phyloP scores from a whole-genome alignment of 768 basidiomycete genomes.

The Trametes cinnabarina region DNA sequence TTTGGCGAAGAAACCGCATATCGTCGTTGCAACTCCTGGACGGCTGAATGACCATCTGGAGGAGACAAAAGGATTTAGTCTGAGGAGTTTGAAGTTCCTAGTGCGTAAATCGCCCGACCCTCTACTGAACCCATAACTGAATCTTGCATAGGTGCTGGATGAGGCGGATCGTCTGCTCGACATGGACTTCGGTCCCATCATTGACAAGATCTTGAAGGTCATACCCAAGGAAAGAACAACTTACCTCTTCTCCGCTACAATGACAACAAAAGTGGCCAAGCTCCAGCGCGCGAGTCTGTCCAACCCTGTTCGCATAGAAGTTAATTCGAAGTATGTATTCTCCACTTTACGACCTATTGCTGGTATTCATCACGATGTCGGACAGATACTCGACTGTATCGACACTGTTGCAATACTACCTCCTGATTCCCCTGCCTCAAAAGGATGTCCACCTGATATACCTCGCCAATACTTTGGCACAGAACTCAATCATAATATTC shows the following conservation, averaged over 20 bases:
- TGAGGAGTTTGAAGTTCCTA: constrained; percentile 83
- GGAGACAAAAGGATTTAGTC: constrained; percentile 94
- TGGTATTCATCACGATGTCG: background rate
- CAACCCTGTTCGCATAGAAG: constrained; percentile 92
- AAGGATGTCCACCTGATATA: constrained; percentile 92
- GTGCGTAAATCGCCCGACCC: constrained; percentile 44
- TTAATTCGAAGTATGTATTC: constrained; percentile 77
- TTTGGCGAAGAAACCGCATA: constrained; percentile 89
- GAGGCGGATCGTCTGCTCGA: constrained; percentile 95
- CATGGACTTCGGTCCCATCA: constrained; percentile 93
- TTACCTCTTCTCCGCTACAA: constrained; percentile 96
- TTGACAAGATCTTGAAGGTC: constrained; percentile 94
- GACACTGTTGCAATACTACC: constrained; percentile 92
- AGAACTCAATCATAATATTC: constrained; percentile 94
- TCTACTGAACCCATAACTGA: background rate
- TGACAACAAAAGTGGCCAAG: constrained; percentile 98
- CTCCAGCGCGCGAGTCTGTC: constrained; percentile 90
- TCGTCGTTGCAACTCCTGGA: constrained; percentile 94
- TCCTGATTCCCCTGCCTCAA: constrained; percentile 86
- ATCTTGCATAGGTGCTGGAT: constrained; percentile 74
- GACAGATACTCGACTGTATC: constrained; percentile 93
- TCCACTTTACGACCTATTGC: background rate
- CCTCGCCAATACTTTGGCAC: constrained; percentile 82
- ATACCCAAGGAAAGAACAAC: constrained; percentile 94
- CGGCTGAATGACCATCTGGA: constrained; percentile 91